Evolutionary conservation across 768 basidiomycete species (phyloP).

Genomic region (Mycena chlorophos): DNA sequence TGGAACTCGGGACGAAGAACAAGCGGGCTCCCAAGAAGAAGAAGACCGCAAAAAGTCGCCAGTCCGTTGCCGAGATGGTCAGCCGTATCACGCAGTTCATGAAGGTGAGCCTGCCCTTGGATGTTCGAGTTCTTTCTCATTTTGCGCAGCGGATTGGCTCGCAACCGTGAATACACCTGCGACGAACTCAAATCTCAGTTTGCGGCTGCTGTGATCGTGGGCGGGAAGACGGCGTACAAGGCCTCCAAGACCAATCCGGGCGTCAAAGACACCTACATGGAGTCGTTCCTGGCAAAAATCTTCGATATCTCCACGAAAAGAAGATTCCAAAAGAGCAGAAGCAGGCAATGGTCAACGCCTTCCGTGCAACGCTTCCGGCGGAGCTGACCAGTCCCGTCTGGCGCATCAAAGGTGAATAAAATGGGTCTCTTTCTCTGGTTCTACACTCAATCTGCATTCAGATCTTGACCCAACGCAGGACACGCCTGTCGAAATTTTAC

Average conservation of each 20-base stretch:
- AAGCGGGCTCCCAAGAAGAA: neutral
- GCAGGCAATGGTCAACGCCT: constrained; percentile 12
- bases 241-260: constrained; percentile 28
- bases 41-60: neutral
- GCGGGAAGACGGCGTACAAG: constrained; percentile 21
- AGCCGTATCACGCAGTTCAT: constrained; percentile 3
- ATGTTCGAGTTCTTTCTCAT: neutral
- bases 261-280: constrained; percentile 36
- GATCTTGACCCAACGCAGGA: constrained; percentile 2
- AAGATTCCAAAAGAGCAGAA: constrained; percentile 4
- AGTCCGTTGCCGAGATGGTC: constrained; percentile 5
- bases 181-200: constrained; percentile 22
- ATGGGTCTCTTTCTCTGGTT: neutral
- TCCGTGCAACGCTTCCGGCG: constrained; percentile 13
- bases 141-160: too few species aligned
- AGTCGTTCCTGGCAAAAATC: constrained; percentile 26
- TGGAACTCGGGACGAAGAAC: neutral
- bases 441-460: neutral
- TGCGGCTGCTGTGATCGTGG: constrained; percentile 13
- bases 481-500: constrained; percentile 26
- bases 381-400: constrained; percentile 36
- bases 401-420: neutral
- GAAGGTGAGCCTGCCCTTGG: neutral
- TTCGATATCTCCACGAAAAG: constrained; percentile 23
- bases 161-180: neutral